These are phyloP conservation scores for Trebouxia sp. DNA, from an alignment of 139 green algal genomes.

Conservation along the genomic window DNA sequence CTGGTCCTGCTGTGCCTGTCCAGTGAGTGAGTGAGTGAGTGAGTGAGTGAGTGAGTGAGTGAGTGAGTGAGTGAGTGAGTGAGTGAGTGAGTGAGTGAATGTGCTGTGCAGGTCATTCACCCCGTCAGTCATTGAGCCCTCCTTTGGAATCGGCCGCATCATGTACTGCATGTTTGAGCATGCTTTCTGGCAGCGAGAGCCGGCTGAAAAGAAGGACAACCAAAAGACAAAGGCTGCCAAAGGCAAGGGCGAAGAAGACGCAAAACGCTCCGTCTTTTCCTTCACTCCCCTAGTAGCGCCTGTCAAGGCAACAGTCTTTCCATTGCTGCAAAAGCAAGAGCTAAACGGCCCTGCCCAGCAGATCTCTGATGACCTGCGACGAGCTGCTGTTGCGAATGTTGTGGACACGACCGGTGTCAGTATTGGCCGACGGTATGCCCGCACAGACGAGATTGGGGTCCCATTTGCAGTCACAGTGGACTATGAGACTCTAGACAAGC, in stretches of 20 bases:
- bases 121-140: constrained; percentile 97
- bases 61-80: too few relatives aligned
- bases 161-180: constrained; percentile 99
- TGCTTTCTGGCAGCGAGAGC: constrained; percentile 86
- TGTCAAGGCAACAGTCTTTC: constrained; percentile 96
- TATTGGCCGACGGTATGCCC: constrained; percentile 93
- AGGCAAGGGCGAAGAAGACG: constrained; percentile 73
- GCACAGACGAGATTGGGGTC: constrained; percentile 93
- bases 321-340: constrained; percentile 72
- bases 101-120: constrained; percentile 74
- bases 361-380: constrained; percentile 59
- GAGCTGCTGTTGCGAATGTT: constrained; percentile 79
- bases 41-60: too few relatives aligned
- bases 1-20: too few relatives aligned
- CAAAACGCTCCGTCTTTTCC: constrained; percentile 63
- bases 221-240: constrained; percentile 81
- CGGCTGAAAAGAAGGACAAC: constrained; percentile 21
- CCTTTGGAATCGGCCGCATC: constrained; percentile 98
- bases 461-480: constrained; percentile 97
- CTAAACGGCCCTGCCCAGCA: constrained; percentile 63
- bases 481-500: constrained; percentile 68
- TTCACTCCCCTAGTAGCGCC: constrained; percentile 94
- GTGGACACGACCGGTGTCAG: constrained; percentile 89
- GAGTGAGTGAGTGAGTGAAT: too few relatives aligned
- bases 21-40: too few relatives aligned